Conservation (phyloP, 1,284 basidiomycete genomes). For the Cryptococcus sp. region DNA sequence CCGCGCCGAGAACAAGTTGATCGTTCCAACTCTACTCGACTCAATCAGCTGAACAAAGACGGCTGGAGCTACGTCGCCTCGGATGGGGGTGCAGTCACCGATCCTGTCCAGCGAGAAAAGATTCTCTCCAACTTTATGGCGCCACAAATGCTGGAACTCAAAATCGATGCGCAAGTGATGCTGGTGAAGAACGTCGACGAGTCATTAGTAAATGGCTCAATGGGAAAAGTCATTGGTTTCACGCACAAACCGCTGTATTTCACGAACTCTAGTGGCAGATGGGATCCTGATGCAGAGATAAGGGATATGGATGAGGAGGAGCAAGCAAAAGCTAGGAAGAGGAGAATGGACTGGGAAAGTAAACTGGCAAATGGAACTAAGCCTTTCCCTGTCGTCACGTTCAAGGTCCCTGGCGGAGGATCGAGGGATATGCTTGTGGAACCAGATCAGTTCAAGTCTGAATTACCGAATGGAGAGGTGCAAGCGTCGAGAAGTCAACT, state of each 20-base stretch:
- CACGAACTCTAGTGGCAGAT: constrained; percentile 33
- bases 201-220: constrained; percentile 77
- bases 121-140: constrained; percentile 75
- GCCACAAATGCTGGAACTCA: constrained; percentile 61
- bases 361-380: constrained; percentile 37
- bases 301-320: constrained; percentile 31
- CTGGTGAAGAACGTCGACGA: constrained; percentile 78
- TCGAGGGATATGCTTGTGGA: constrained; percentile 62
- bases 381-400: constrained; percentile 73
- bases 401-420: constrained; percentile 64
- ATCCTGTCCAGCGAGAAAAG: constrained; percentile 62
- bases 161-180: constrained; percentile 64
- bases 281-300: constrained; percentile 27
- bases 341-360: constrained; percentile 40
- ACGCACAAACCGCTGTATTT: constrained; percentile 36
- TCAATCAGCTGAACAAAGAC: constrained; percentile 56
- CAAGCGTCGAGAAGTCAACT: constrained; percentile 75
- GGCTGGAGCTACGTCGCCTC: constrained; percentile 57
- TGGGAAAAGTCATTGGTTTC: constrained; percentile 75
- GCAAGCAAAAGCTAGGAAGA: constrained; percentile 49
- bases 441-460: constrained; percentile 79
- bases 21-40: constrained; percentile 66
- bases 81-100: constrained; percentile 62
- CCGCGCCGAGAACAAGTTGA: constrained; percentile 84
- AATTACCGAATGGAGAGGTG: constrained; percentile 76